These are phyloP conservation scores for Gryganskiella cystojenkinii DNA, from an alignment of 192 early-diverging fungal species.

Conservation along the genomic window DNA sequence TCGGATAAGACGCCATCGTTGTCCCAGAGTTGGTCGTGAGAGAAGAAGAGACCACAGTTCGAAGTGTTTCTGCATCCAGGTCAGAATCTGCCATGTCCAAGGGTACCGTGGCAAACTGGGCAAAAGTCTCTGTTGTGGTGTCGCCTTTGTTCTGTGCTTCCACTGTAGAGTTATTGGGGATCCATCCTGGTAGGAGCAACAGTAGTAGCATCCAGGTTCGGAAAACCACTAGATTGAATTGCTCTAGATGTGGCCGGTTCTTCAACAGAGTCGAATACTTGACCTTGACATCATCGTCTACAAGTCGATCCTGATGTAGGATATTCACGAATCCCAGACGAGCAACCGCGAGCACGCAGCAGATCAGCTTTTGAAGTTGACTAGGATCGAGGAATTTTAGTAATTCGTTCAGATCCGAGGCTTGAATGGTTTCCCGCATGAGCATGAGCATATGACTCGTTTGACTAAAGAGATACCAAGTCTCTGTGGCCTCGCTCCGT, in stretches of 20 bases:
- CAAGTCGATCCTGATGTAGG: slow-evolving; percentile 44
- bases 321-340: slow-evolving; percentile 42
- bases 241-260: slow-evolving; percentile 40
- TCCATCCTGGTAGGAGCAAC: slow-evolving; percentile 38
- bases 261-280: slow-evolving; percentile 37
- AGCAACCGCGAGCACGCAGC: slow-evolving; percentile 32
- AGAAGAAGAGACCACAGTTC: slow-evolving; percentile 13
- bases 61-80: slow-evolving; percentile 24
- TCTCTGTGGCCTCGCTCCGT: slow-evolving; percentile 51
- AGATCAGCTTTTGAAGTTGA: slow-evolving; percentile 30
- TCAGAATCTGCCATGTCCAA: slow-evolving; percentile 18
- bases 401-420: slow-evolving; percentile 10
- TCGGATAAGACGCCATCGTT: background rate
- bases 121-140: background rate
- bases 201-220: slow-evolving; percentile 38
- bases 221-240: slow-evolving; percentile 40
- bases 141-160: background rate
- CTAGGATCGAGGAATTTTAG: slow-evolving; percentile 3
- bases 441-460: slow-evolving; percentile 21
- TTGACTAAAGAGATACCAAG: slow-evolving; percentile 44
- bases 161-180: slow-evolving; percentile 5
- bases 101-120: background rate
- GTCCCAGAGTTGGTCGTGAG: slow-evolving; percentile 24
- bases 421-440: slow-evolving; percentile 31
- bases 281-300: slow-evolving; percentile 51